Percentiles rank a stretch among this genome's conserved stretches.
These are phyloP conservation scores for Pestalotiopsis sp. DNA, from an alignment of 2,329 filamentous ascomycete genomes.

Conservation along the genomic window DNA sequence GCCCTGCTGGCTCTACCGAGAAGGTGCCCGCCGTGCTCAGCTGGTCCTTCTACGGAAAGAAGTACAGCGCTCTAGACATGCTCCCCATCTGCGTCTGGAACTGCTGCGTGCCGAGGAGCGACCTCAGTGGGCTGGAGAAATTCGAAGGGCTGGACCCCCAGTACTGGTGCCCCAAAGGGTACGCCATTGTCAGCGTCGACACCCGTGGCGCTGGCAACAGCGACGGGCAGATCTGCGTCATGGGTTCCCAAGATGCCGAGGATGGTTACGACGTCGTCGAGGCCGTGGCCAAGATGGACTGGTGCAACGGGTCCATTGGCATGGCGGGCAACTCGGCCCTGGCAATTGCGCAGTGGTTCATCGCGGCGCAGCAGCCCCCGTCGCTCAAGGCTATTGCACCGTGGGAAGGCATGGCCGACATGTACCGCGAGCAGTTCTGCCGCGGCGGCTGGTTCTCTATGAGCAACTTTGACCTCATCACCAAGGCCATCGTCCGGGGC, in stretches of 20 bases:
- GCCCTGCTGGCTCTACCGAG: slow-evolving; percentile 36
- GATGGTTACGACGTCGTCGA: slow-evolving; percentile 50
- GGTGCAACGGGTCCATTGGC: slow-evolving; percentile 47
- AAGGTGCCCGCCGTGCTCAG: slow-evolving; percentile 46
- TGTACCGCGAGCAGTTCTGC: slow-evolving; percentile 49
- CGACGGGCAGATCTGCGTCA: slow-evolving; percentile 26
- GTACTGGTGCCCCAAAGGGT: slow-evolving; percentile 33
- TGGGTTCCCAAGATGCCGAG: slow-evolving; percentile 46
- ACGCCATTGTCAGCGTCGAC: slow-evolving; percentile 38
- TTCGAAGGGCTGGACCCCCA: slow-evolving; percentile 29
- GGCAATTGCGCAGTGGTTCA: slow-evolving; percentile 44
- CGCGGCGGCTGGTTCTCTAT: slow-evolving; percentile 43
- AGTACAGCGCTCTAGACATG: slow-evolving; percentile 43
- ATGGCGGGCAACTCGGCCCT: slow-evolving; percentile 47
- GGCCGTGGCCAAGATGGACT: slow-evolving; percentile 39
- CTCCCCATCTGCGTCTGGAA: slow-evolving; percentile 28
- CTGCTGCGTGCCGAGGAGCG: slow-evolving; percentile 22
- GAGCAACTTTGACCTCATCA: slow-evolving; percentile 45
- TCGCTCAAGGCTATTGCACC: slow-evolving; percentile 44
- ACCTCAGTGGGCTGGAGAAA: slow-evolving; percentile 27
- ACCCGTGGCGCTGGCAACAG: slow-evolving; percentile 33
- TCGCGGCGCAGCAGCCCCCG: slow-evolving; percentile 43
- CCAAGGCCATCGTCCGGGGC: slow-evolving; percentile 34
- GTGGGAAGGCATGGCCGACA: slow-evolving; percentile 48
- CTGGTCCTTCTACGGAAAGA: slow-evolving; percentile 52